Base-by-base conservation (phyloP, 805 yeast genomes). In the Candida stauntonica region DNA sequence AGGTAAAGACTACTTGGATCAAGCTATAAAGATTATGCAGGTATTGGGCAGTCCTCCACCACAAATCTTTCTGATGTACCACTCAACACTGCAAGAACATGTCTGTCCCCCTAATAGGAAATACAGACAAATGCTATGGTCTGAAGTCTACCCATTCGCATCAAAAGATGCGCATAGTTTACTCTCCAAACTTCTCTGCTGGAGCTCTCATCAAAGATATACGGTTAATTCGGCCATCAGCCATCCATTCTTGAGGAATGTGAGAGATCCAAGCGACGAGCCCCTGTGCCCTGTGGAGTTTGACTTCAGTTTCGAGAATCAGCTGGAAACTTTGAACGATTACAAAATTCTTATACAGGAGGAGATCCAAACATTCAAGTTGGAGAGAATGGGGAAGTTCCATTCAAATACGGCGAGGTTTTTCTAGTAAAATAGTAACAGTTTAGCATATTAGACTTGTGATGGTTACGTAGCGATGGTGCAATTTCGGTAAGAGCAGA, bases 1-100 rank as follows among this genome's bases (percentile, higher is more conserved):
- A 35, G 97, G 96, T 0, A 74, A 73, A 41, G 79, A 79, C 57
- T 80, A 81, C 41, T 50, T 75, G 44, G 82, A 81, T 45, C 98
- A 89, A 59, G 59, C 86, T 7, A 70, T 66, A 30, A 82, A 77
- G 53, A 85, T 89, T 15, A 63, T 79, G 38, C 75, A 77, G 52
- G 69, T 83, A 1, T 60, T 87, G 35, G 97, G 96, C 0, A 62
- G 79, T 0, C 96, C 96, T 0, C 59, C 79, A 0, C 64, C 60
- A 21, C 70, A 64, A 3, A 57, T 74, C 2, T 58, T 78, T 7
- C 30, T 51, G 16, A 53, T 56, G n/a, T 75, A 64, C 57, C 73
- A 72, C 2, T 65, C 54, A 66, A 3, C 60, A 62, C 29, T 68
- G 70, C 12, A 16, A 67, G 73, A 71, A 15, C 54, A 69, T 39